Evolutionary conservation across 2,329 filamentous ascomycete species (phyloP).

Genomic region (Penicillium fuscoglaucum): DNA sequence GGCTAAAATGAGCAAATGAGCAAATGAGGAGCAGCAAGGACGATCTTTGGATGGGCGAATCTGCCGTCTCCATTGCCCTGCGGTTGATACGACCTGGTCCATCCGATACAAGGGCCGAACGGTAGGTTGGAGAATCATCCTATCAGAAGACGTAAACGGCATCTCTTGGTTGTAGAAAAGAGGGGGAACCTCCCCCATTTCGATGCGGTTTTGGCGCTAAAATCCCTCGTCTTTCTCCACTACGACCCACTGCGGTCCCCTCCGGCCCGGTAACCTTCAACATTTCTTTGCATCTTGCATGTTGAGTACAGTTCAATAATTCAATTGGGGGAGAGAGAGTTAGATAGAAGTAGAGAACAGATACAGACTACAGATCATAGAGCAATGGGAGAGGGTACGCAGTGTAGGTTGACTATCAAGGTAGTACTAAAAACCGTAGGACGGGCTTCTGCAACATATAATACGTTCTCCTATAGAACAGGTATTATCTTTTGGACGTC

Average conservation of each 20-base stretch:
- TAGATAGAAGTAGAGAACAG: background rate
- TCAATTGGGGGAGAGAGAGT: background rate
- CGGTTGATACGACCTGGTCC: constrained; percentile 13
- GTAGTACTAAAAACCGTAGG: background rate
- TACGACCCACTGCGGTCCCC: constrained; percentile 29
- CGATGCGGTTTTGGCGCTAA: constrained; percentile 16
- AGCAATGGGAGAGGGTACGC: background rate
- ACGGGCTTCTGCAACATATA: background rate
- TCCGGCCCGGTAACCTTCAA: constrained; percentile 30
- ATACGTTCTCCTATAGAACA: background rate
- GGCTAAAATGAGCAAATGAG: constrained; percentile 23
- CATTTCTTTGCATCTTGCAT: constrained; percentile 15
- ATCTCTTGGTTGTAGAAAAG: constrained; percentile 12
- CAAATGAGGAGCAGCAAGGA: constrained; percentile 25
- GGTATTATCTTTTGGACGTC: constrained; percentile 14
- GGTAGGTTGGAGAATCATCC: constrained; percentile 11
- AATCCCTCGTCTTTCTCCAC: constrained; percentile 20
- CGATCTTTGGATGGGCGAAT: constrained; percentile 23
- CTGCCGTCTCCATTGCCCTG: constrained; percentile 15
- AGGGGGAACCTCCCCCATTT: constrained; percentile 13
- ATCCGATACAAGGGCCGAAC: constrained; percentile 29
- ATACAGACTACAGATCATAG: background rate
- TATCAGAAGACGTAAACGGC: constrained; percentile 22
- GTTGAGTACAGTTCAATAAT: background rate
- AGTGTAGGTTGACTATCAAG: background rate